phyloP scores from a whole-genome alignment of 805 yeast genomes.

The Saccharomycopsis sp. region DNA sequence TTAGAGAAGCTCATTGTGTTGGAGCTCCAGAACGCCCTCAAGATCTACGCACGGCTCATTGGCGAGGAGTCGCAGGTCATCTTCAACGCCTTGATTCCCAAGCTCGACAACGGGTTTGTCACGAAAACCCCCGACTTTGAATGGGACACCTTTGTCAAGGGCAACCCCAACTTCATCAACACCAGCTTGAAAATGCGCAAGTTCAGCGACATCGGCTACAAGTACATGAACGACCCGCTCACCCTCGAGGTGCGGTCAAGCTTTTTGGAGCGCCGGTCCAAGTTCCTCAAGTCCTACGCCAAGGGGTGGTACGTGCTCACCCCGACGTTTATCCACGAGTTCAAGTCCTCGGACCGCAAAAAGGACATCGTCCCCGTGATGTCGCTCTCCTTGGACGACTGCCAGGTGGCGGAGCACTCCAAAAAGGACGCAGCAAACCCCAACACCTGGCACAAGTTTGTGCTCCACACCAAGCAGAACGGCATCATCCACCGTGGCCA shows the following conservation, averaged over 20 bases:
- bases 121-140: conserved; percentile 75
- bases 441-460: conserved; percentile 64
- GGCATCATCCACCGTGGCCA: conserved; percentile 77
- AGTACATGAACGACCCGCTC: conserved; percentile 62
- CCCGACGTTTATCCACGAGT: conserved; percentile 83
- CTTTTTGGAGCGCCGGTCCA: conserved; percentile 80
- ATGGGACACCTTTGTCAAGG: conserved; percentile 73
- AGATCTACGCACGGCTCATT: conserved; percentile 61
- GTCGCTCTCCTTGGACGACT: conserved; percentile 74
- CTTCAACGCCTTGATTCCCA: conserved; percentile 57
- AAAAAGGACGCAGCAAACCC: conserved; percentile 54
- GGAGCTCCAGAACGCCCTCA: conserved; percentile 79
- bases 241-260: conserved; percentile 70
- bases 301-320: conserved; percentile 89
- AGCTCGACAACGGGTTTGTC: conserved; percentile 61
- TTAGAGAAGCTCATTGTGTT: conserved; percentile 80
- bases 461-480: conserved; percentile 65
- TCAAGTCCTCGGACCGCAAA: conserved; percentile 74
- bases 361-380: conserved; percentile 76
- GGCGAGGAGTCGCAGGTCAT: conserved; percentile 71
- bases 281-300: conserved; percentile 85
- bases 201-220: conserved; percentile 54
- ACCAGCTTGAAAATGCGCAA: conserved; percentile 56
- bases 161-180: conserved; percentile 60
- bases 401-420: conserved; percentile 78